Evolutionary conservation across 139 green algal species (phyloP).

Genomic region (Micractinium conductrix): DNA sequence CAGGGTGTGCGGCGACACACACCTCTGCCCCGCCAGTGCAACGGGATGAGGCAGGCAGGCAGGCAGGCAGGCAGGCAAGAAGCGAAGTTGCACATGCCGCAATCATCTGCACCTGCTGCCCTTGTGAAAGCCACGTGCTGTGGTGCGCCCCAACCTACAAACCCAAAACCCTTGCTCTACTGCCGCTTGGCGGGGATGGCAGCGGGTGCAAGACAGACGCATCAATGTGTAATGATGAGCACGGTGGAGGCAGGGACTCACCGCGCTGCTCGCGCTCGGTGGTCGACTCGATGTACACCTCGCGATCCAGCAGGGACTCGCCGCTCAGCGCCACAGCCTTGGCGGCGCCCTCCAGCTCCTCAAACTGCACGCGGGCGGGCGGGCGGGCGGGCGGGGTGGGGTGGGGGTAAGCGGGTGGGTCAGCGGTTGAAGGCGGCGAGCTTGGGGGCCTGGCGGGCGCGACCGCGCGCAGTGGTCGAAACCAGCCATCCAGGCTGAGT

Average conservation of each 20-base stretch:
- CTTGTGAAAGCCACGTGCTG: neutral
- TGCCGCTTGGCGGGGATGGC: too few relatives aligned
- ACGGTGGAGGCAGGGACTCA: too few relatives aligned
- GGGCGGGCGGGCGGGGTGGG: slow-evolving; percentile 61
- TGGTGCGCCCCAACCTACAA: too few relatives aligned
- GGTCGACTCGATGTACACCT: slow-evolving; percentile 69
- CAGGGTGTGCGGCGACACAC: slow-evolving; percentile 45
- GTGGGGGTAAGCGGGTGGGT: slow-evolving; percentile 57
- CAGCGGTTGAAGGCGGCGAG: too few relatives aligned
- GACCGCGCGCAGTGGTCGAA: too few relatives aligned
- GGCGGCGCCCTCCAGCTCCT: slow-evolving; percentile 50
- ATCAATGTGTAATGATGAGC: too few relatives aligned
- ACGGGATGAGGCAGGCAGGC: neutral
- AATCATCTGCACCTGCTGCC: too few relatives aligned
- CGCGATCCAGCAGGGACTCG: slow-evolving; percentile 58
- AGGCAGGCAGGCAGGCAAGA: neutral
- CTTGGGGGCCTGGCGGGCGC: too few relatives aligned
- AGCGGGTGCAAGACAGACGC: too few relatives aligned
- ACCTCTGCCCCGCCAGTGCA: slow-evolving; percentile 20
- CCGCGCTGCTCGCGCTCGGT: slow-evolving; percentile 53
- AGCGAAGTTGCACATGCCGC: neutral
- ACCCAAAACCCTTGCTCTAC: neutral
- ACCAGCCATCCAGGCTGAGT: too few relatives aligned
- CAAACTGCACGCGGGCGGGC: slow-evolving; percentile 80
- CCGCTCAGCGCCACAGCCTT: slow-evolving; percentile 60